Percentiles rank a stretch among this genome's conserved stretches.
phyloP scores from a whole-genome alignment of 345 rosid species.

The Cardamine chenopodiifolia region DNA sequence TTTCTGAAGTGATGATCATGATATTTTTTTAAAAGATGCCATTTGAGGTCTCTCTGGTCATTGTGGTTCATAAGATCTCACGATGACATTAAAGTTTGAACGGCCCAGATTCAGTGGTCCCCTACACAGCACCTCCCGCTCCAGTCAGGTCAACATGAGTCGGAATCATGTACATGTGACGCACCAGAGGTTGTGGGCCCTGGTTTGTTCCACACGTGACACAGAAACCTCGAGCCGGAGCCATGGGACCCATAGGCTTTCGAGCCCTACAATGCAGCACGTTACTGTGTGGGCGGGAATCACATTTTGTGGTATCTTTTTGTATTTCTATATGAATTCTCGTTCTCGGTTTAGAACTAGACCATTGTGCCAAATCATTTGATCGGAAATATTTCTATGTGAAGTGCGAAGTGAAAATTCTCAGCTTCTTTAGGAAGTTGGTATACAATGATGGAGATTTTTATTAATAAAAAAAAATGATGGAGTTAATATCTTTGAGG shows the following conservation, averaged over 20 bases:
- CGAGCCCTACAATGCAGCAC: constrained; percentile 35
- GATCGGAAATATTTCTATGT: background rate
- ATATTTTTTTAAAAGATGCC: constrained; percentile 2
- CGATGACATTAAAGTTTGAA: constrained; percentile 22
- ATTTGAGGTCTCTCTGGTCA: constrained; percentile 9
- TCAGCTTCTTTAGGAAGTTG: background rate
- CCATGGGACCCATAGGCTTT: constrained; percentile 21
- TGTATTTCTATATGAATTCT: background rate
- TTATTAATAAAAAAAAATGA: no score
- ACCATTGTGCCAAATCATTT: background rate
- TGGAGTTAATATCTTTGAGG: background rate
- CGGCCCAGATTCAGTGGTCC: constrained; percentile 38
- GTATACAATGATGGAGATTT: background rate
- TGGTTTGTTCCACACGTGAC: constrained; percentile 24
- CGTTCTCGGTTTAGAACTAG: background rate
- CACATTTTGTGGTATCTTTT: background rate
- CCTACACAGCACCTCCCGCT: constrained; percentile 12
- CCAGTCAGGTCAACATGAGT: constrained; percentile 37
- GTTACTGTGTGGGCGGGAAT: constrained; percentile 12
- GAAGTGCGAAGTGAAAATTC: background rate
- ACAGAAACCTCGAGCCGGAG: constrained; percentile 27
- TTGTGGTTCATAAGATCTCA: constrained; percentile 26
- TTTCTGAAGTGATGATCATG: background rate
- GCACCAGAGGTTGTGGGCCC: constrained; percentile 25
- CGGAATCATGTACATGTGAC: constrained; percentile 27